Conservation (phyloP, 2,329 filamentous ascomycete species). For the Pyrenochaeta sp. region DNA sequence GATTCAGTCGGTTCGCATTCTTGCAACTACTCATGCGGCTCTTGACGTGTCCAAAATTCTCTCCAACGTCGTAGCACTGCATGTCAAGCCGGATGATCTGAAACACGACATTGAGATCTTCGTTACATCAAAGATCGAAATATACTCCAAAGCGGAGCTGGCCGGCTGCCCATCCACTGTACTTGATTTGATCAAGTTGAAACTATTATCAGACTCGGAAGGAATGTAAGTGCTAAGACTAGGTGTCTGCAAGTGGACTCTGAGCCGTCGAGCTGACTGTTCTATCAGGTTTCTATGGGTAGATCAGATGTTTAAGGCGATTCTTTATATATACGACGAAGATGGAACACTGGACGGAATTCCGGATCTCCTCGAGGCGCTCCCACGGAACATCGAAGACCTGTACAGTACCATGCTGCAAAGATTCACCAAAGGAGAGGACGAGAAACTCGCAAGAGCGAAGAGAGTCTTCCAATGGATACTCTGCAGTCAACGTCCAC, state of each 20-base stretch:
- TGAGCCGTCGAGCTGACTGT: slow-evolving; percentile 12
- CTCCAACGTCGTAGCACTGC: slow-evolving; percentile 6
- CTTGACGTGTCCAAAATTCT: slow-evolving; percentile 24
- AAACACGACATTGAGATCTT: slow-evolving; percentile 17
- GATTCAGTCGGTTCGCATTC: slow-evolving; percentile 17
- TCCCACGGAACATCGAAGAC: slow-evolving; percentile 20
- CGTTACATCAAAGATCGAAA: slow-evolving; percentile 15
- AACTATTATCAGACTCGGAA: slow-evolving; percentile 16
- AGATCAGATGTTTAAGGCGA: slow-evolving; percentile 20
- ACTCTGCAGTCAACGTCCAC: slow-evolving; percentile 19
- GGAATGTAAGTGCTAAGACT: slow-evolving; percentile 21
- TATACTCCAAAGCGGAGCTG: slow-evolving; percentile 16
- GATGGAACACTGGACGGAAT: slow-evolving; percentile 20
- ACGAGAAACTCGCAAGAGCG: slow-evolving; percentile 13
- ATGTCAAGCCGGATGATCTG: slow-evolving; percentile 16
- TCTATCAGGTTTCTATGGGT: slow-evolving; percentile 25
- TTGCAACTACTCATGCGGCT: slow-evolving; percentile 19
- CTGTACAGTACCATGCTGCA: slow-evolving; percentile 17
- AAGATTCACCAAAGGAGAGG: slow-evolving; percentile 10
- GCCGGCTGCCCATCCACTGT: slow-evolving; percentile 10
- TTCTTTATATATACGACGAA: slow-evolving; percentile 18
- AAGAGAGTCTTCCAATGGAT: slow-evolving; percentile 25
- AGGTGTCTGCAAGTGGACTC: slow-evolving; percentile 3
- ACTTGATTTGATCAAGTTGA: slow-evolving; percentile 17
- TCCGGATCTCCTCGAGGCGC: slow-evolving; percentile 19